phyloP scores from a whole-genome alignment of 2,329 filamentous ascomycete genomes.

The Amesomyces nigricolor region DNA sequence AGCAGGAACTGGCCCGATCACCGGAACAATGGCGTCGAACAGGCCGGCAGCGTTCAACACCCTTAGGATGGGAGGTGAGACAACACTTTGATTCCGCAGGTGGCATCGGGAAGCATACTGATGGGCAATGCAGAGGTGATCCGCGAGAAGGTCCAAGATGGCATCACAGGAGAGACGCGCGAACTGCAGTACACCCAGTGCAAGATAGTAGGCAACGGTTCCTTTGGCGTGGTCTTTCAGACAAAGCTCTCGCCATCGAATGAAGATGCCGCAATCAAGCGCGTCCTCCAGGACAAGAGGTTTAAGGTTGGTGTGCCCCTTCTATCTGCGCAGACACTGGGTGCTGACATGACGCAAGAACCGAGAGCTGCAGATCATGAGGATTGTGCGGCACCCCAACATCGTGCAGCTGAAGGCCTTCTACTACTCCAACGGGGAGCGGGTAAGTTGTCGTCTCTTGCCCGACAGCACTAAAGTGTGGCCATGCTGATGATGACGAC shows the following conservation, averaged over 20 bases:
- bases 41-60: constrained; percentile 81
- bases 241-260: constrained; percentile 97
- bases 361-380: constrained; percentile 98
- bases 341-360: constrained; percentile 56
- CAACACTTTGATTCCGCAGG: neutral
- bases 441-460: constrained; percentile 53
- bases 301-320: constrained; percentile 70
- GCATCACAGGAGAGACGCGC: constrained; percentile 89
- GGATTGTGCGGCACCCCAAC: constrained; percentile 96
- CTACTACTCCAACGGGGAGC: constrained; percentile 98
- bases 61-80: constrained; percentile 95
- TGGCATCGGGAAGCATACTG: constrained; percentile 11
- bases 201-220: constrained; percentile 99
- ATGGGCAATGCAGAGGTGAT: constrained; percentile 69
- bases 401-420: constrained; percentile 99
- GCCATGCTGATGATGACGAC: constrained; percentile 13
- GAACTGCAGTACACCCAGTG: constrained; percentile 98
- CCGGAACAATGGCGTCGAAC: constrained; percentile 73
- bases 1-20: constrained; percentile 22
- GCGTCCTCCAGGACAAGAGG: constrained; percentile 96
- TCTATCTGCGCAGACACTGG: neutral
- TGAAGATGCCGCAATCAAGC: constrained; percentile 98
- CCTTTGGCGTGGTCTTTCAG: constrained; percentile 97
- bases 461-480: constrained; percentile 5
- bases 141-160: constrained; percentile 98